A percentile compares a stretch with the other conserved stretches of the same genome.
These are phyloP conservation scores for Rhodamnia argentea DNA, from an alignment of 345 rosid species.

Conservation along the genomic window DNA sequence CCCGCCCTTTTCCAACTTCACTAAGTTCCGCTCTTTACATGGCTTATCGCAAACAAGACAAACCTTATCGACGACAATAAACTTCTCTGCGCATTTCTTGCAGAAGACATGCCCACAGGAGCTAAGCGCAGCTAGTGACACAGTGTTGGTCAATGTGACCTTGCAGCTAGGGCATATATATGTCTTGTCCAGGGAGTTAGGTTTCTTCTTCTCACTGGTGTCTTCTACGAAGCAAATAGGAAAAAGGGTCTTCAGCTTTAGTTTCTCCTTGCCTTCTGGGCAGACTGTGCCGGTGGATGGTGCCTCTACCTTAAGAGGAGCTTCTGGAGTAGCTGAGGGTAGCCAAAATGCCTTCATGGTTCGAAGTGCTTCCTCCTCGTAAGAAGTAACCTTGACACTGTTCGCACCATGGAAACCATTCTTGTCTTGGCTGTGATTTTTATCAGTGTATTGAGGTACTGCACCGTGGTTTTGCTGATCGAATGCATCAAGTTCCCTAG, in stretches of 20 bases:
- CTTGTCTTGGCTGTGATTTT: slow-evolving; percentile 59
- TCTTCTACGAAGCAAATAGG: slow-evolving; percentile 66
- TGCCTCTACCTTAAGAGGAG: slow-evolving; percentile 59
- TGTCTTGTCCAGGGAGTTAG: slow-evolving; percentile 50
- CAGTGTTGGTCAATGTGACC: slow-evolving; percentile 81
- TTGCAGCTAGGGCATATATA: slow-evolving; percentile 93
- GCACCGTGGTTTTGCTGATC: slow-evolving; percentile 98
- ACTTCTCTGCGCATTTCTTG: slow-evolving; percentile 84
- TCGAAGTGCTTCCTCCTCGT: slow-evolving; percentile 89
- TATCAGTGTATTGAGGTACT: slow-evolving; percentile 70
- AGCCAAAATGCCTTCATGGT: slow-evolving; percentile 99
- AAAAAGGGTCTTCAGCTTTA: slow-evolving; percentile 78
- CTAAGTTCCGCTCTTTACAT: slow-evolving; percentile 71
- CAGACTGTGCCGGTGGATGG: slow-evolving; percentile 62
- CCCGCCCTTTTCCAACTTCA: slow-evolving; percentile 75
- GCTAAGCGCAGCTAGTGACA: slow-evolving; percentile 65
- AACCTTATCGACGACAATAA: slow-evolving; percentile 62
- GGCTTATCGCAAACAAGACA: slow-evolving; percentile 70
- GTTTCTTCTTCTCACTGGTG: slow-evolving; percentile 35
- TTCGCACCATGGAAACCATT: slow-evolving; percentile 92
- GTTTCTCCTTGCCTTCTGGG: slow-evolving; percentile 90
- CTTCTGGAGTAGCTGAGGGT: slow-evolving; percentile 98
- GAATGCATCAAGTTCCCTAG: slow-evolving; percentile 82
- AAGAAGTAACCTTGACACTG: slow-evolving; percentile 84
- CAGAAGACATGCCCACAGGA: slow-evolving; percentile 97